Evolutionary conservation across 768 basidiomycete genomes (phyloP).

Genomic region (Tricholoma furcatifolium): DNA sequence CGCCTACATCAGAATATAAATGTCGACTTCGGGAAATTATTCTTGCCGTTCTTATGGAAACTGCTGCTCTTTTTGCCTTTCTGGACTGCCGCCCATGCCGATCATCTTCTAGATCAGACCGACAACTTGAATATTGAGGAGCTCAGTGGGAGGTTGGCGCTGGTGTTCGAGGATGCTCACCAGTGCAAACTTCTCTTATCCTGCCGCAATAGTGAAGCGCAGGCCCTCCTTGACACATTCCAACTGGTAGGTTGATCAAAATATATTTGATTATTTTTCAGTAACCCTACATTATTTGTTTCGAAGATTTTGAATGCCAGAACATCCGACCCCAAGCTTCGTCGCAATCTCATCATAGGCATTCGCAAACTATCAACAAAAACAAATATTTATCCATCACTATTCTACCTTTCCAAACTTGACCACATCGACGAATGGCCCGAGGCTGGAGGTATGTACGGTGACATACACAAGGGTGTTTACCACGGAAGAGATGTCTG

Average conservation of each 20-base stretch:
- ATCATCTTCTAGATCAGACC: not conserved
- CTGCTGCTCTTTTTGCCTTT: not conserved
- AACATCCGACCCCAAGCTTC: not conserved
- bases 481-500: slow-evolving; percentile 8
- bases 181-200: not conserved
- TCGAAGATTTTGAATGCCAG: not conserved
- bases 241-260: not conserved
- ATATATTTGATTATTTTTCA: not conserved
- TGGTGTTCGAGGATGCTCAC: not conserved
- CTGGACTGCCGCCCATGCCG: not conserved
- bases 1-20: slow-evolving; percentile 14
- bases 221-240: slow-evolving; percentile 5
- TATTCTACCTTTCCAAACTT: slow-evolving; percentile 2
- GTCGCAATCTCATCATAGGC: slow-evolving; percentile 9
- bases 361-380: slow-evolving; percentile 9
- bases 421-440: slow-evolving; percentile 2
- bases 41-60: slow-evolving; percentile 15
- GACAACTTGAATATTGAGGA: not conserved
- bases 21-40: slow-evolving; percentile 29
- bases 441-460: slow-evolving; percentile 3
- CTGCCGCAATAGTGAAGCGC: not conserved
- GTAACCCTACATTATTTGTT: not conserved
- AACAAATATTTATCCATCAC: slow-evolving; percentile 7
- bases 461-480: slow-evolving; percentile 11
- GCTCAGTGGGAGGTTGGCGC: not conserved